Percentiles rank a stretch among this genome's conserved stretches.
Evolutionary conservation across 257 asterid species (phyloP).

Genomic region (Solanum habrochaites): DNA sequence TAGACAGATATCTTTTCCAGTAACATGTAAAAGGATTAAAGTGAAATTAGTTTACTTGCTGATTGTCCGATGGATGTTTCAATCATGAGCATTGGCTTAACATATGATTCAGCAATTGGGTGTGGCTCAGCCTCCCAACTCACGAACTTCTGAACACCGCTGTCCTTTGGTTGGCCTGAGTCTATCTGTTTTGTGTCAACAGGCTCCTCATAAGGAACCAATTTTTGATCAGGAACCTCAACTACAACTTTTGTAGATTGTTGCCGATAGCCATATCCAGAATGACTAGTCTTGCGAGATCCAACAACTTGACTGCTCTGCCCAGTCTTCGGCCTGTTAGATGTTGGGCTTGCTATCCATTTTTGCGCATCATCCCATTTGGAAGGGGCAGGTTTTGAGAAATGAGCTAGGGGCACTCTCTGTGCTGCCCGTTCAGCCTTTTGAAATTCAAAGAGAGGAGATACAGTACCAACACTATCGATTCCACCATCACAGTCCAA

Average conservation of each 20-base stretch:
- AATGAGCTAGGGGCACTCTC: constrained; percentile 20
- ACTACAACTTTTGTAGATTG: constrained; percentile 11
- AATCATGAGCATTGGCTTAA: constrained; percentile 18
- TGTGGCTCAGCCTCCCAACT: constrained; percentile 21
- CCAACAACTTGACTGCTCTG: constrained; percentile 20
- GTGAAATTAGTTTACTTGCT: constrained; percentile 13
- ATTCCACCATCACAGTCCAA: constrained; percentile 15
- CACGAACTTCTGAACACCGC: constrained; percentile 19
- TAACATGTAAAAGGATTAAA: background rate
- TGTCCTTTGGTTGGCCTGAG: constrained; percentile 16
- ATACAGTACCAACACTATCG: constrained; percentile 8
- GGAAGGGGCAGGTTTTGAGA: constrained; percentile 29
- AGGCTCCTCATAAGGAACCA: constrained; percentile 21
- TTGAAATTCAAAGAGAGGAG: constrained; percentile 27
- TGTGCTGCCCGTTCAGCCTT: constrained; percentile 21
- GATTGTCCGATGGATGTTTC: constrained; percentile 18
- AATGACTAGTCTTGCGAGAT: constrained; percentile 12
- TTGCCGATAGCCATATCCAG: constrained; percentile 14
- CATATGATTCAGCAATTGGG: constrained; percentile 12
- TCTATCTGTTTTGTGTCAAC: constrained; percentile 29
- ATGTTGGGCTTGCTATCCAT: constrained; percentile 35
- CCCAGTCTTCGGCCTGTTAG: constrained; percentile 6
- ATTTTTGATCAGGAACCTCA: constrained; percentile 22
- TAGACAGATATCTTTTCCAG: background rate
- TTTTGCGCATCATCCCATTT: constrained; percentile 39